Base-by-base conservation (phyloP, 768 basidiomycete genomes). In the Naganishia vishniacii region DNA sequence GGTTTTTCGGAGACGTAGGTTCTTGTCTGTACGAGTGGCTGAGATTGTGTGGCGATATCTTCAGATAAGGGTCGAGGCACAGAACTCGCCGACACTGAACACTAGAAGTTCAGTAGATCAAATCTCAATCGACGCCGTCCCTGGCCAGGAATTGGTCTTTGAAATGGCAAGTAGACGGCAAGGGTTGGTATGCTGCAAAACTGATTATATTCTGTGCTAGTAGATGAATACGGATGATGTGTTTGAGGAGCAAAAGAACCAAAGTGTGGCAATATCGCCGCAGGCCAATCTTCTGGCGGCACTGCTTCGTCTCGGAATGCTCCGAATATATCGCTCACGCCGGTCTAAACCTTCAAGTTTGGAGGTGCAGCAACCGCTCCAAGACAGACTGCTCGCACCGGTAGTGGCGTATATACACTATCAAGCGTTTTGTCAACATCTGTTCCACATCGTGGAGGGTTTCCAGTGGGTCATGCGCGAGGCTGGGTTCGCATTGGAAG, bases 371-470 rank as follows among this genome's bases (percentile, higher is more conserved):
- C 23, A 26, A 15, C 20, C 15, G 2, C 32, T 8, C 15, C 32
- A 11, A 28, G 20, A 40, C 25, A 18, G 32, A 48, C 48, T 48
- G 16, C 61, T 62, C 3, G 31, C 46, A 15, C 61, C 48, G 26
- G 46, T 67, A 26, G 40, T 67, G 2, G 61, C 65, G 6, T 67
- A 61, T 46, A 40, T 63, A n/a, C 51, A 63, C 44, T 67, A 62
- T 40, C 65, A 62, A 49, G 65, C 65, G 1, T 67, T 67, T 26
- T 31, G 56, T 28, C 49, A 44, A 11, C 61, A 62, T 6, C 28
- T 63, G 6, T 25, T 49, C 20, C 44, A 49, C n/a, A 48, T 49
- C 13, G 28, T 67, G 16, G 34, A 37, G 8, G 51, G 29, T 4
- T 53, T 62, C 16, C 34, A 40, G 49, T 7, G 25, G 9, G 40